Evolutionary conservation across 768 basidiomycete species (phyloP).

Genomic region (Butyriboletus loyo): DNA sequence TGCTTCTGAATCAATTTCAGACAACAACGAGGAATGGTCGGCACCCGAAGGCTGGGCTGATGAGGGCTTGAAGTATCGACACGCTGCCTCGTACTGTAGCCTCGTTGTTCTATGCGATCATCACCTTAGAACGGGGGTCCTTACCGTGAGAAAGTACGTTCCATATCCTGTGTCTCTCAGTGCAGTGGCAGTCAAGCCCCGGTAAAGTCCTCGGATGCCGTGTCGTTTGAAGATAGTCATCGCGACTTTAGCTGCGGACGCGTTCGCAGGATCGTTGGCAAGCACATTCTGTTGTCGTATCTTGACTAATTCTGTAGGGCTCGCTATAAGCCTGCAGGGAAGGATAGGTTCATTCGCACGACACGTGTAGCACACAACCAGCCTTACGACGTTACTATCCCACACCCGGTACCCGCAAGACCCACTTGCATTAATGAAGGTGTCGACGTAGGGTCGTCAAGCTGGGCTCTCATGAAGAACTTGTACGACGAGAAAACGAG

Average conservation of each 20-base stretch:
- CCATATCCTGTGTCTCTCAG: conserved; percentile 82
- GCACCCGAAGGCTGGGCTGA: conserved; percentile 4
- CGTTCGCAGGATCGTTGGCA: conserved; percentile 26
- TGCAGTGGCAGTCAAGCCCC: conserved; percentile 71
- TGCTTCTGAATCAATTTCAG: conserved; percentile 40
- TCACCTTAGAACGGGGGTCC: conserved; percentile 16
- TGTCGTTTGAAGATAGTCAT: conserved; percentile 49
- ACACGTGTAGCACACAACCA: conserved; percentile 25
- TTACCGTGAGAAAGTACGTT: conserved; percentile 76
- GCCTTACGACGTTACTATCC: conserved; percentile 73
- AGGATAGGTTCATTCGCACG: not conserved
- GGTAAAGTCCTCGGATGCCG: conserved; percentile 69
- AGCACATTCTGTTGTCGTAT: conserved; percentile 71
- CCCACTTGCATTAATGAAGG: conserved; percentile 72
- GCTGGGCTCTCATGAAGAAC: conserved; percentile 69
- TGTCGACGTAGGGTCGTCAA: conserved; percentile 40
- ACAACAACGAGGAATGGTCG: conserved; percentile 37
- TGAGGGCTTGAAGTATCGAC: conserved; percentile 43
- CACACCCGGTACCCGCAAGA: conserved; percentile 77
- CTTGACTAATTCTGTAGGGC: conserved; percentile 86
- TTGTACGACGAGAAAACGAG: conserved; percentile 84
- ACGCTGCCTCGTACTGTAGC: conserved; percentile 60
- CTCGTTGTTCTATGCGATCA: conserved; percentile 4
- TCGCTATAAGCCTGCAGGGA: conserved; percentile 60
- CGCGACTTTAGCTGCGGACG: conserved; percentile 53